phyloP scores from a whole-genome alignment of 2,329 filamentous ascomycete species.

The Metarhizium brunneum region DNA sequence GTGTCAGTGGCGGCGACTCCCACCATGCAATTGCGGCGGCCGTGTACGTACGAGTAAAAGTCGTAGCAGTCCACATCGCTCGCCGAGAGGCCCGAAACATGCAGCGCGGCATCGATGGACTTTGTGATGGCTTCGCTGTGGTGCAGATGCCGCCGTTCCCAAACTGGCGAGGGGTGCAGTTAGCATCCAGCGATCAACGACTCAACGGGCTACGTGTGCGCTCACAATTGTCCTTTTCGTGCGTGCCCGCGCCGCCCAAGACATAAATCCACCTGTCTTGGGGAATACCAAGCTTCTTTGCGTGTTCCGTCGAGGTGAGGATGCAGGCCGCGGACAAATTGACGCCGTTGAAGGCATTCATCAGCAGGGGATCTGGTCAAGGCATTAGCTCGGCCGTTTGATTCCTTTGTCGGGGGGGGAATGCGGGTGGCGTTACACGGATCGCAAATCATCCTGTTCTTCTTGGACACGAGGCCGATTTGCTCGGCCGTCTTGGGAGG shows the following conservation, averaged over 20 bases:
- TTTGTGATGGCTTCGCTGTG: constrained; percentile 48
- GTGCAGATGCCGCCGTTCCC: constrained; percentile 50
- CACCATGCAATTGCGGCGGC: not conserved
- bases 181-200: not conserved
- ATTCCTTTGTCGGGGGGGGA: too few relatives aligned
- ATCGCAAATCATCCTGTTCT: constrained; percentile 59
- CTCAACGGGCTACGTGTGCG: not conserved
- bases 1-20: not conserved
- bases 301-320: constrained; percentile 47
- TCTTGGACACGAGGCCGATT: constrained; percentile 44
- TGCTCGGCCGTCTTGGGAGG: constrained; percentile 32
- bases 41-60: constrained; percentile 45
- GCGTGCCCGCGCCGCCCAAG: constrained; percentile 53
- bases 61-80: constrained; percentile 51
- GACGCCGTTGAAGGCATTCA: constrained; percentile 64
- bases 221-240: constrained; percentile 44
- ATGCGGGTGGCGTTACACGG: constrained; percentile 40
- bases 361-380: constrained; percentile 50
- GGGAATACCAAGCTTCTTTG: constrained; percentile 43
- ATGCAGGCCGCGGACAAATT: constrained; percentile 54
- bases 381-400: not conserved
- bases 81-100: constrained; percentile 33
- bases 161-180: constrained; percentile 34
- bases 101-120: constrained; percentile 45
- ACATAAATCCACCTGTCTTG: constrained; percentile 53